phyloP scores from a whole-genome alignment of 1,284 basidiomycete species.

The Boletus albobrunnescens region DNA sequence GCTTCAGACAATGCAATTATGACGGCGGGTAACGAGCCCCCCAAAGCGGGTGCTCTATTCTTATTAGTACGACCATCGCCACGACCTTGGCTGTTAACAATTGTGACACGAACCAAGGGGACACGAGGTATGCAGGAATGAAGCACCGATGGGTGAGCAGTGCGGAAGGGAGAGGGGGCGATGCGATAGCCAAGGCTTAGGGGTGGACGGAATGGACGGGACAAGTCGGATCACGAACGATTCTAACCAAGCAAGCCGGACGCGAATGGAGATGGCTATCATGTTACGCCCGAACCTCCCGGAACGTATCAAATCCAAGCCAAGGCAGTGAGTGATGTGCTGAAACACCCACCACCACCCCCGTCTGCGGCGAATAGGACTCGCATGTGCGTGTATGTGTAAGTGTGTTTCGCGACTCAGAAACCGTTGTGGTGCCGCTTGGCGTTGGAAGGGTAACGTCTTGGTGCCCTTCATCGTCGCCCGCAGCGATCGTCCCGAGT shows the following conservation, averaged over 20 bases:
- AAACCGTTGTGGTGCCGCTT: too few relatives aligned
- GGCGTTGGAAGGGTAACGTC: too few relatives aligned
- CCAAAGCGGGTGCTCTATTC: neutral
- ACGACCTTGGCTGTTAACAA: constrained; percentile 4
- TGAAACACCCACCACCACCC: too few relatives aligned
- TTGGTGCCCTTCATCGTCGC: too few relatives aligned
- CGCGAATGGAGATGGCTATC: constrained; percentile 5
- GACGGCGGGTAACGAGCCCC: constrained; percentile 3
- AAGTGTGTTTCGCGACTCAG: too few relatives aligned
- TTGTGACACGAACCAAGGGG: constrained; percentile 4
- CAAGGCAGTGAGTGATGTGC: too few relatives aligned
- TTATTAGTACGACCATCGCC: constrained; percentile 1
- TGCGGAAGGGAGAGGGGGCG: constrained; percentile 2
- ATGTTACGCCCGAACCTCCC: constrained; percentile 19
- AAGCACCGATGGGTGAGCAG: constrained; percentile 1
- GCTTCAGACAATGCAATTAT: constrained; percentile 13
- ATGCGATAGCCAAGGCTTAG: neutral
- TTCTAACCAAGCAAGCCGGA: neutral
- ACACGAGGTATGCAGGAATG: neutral
- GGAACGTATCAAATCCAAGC: constrained; percentile 5
- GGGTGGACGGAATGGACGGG: constrained; percentile 17
- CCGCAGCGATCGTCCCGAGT: too few relatives aligned
- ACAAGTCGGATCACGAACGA: constrained; percentile 20
- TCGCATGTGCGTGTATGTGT: too few relatives aligned
- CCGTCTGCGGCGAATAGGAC: too few relatives aligned